Percentiles rank a stretch among this genome's conserved stretches.
phyloP scores from a whole-genome alignment of 2,329 filamentous ascomycete genomes.

The Colletotrichum higginsianum region DNA sequence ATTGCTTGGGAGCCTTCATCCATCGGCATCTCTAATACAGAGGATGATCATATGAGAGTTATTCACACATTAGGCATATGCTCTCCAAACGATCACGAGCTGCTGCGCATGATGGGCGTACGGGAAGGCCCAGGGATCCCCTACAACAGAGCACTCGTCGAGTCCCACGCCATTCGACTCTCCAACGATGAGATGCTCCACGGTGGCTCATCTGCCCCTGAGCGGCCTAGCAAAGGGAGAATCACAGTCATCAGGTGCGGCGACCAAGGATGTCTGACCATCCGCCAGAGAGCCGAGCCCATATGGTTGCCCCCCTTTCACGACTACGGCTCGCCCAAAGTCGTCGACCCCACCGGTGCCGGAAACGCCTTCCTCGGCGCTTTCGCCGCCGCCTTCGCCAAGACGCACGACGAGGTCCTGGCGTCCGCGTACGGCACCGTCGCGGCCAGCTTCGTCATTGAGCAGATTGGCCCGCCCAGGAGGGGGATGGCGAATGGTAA shows the following conservation, averaged over 20 bases:
- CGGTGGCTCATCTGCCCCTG: not conserved
- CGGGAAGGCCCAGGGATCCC: not conserved
- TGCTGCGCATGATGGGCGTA: not conserved
- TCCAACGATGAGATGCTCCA: not conserved
- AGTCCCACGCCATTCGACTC: not conserved
- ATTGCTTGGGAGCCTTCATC: slow-evolving; percentile 33
- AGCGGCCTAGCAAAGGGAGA: too few species aligned
- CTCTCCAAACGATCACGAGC: slow-evolving; percentile 16
- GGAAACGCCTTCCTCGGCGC: slow-evolving; percentile 33
- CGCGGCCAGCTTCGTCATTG: slow-evolving; percentile 34
- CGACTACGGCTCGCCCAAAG: not conserved
- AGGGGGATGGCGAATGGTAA: slow-evolving; percentile 13
- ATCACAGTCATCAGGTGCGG: slow-evolving; percentile 20
- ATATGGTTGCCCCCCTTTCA: slow-evolving; percentile 35
- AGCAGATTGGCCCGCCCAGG: slow-evolving; percentile 24
- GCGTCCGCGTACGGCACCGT: slow-evolving; percentile 32
- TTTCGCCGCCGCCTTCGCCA: slow-evolving; percentile 1
- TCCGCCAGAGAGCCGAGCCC: not conserved
- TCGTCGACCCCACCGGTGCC: slow-evolving; percentile 18
- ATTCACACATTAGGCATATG: not conserved
- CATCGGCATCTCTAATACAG: not conserved
- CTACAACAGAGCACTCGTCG: not conserved
- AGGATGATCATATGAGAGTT: not conserved
- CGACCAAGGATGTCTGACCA: slow-evolving; percentile 9
- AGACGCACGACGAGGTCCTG: slow-evolving; percentile 14